Percentiles rank a stretch among this genome's conserved stretches.
Evolutionary conservation across 163 green algal species (phyloP).

Genomic region (Smithsoniella earleae): DNA sequence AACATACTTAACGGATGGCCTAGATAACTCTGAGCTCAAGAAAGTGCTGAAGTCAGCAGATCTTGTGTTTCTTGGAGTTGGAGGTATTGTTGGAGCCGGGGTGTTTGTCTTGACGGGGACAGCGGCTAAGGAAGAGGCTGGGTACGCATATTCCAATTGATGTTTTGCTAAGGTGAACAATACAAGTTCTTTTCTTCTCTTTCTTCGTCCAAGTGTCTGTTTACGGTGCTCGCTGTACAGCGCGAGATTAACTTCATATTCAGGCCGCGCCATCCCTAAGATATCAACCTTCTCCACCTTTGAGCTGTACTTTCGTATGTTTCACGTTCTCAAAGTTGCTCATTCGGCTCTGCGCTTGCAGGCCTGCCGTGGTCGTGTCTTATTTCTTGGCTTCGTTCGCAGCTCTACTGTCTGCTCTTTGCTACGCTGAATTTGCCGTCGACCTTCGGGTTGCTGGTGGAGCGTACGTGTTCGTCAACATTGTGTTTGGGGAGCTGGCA

Average conservation of each 20-base stretch:
- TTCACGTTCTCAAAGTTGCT: neutral
- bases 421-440: slow-evolving; percentile 66
- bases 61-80: slow-evolving; percentile 42
- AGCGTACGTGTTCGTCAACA: slow-evolving; percentile 64
- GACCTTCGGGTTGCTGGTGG: slow-evolving; percentile 60
- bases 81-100: slow-evolving; percentile 65
- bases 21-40: too few species aligned
- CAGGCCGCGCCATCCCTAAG: too few species aligned
- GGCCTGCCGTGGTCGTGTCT: slow-evolving; percentile 58
- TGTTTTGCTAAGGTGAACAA: neutral
- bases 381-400: slow-evolving; percentile 53
- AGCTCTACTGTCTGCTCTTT: slow-evolving; percentile 61
- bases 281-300: neutral
- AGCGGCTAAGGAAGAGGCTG: slow-evolving; percentile 52
- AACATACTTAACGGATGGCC: too few species aligned
- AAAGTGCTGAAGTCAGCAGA: slow-evolving; percentile 27
- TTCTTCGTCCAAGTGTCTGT: slow-evolving; percentile 15
- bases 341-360: slow-evolving; percentile 31
- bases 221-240: neutral
- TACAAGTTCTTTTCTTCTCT: neutral
- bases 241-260: too few species aligned
- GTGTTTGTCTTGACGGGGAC: slow-evolving; percentile 72
- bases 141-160: slow-evolving; percentile 36
- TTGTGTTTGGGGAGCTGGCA: slow-evolving; percentile 61
- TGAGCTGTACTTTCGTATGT: neutral